Evolutionary conservation across 371 early-diverging fungal species (phyloP), one percentile per base, ranked within the genome.

Genomic region (Actinomucor elegans): DNA sequence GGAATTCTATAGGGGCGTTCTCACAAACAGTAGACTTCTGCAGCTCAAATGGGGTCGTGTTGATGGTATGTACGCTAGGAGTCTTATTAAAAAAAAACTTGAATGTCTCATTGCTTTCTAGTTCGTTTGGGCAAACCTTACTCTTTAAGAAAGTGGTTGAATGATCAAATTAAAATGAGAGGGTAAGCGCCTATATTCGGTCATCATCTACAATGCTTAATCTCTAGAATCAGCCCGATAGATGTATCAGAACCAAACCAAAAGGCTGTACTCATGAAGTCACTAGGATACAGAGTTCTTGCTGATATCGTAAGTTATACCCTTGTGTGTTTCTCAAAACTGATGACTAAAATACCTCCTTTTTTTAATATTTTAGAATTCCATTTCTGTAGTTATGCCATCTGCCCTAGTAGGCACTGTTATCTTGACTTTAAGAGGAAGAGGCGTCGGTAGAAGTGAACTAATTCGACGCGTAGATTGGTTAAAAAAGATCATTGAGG

Each of bases 401-500:
- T 91, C 93, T 2, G 91, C 91, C 5, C 69, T 93, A 32, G 77
- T 93, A 4, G 92, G 91, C 9, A 92, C 94, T 0, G 83, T 91
- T 6, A 75, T 93, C 17, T 57, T 93, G 44, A 93, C 94, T 0
- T 67, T 94, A 21, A 81, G 94, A 64, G 94, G 94, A 17, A 74
- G 93, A 40, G 87, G 94, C 29, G 91, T 94, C 28, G 92, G 93
- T 14, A 79, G 88, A 33, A 83, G 83, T 53, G 94, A 94, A 60
- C 36, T 94, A 11, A 85, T 92, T 54, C 80, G 91, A 20, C 87
- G 90, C 34, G 89, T 94, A 8, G 82, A 87, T 28, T 91, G 92
- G 92, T 62, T 94, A n/a, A 79, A 74, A 23, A 59, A 72, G 4
- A 78, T 86, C 44, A 90, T 93, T 61, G 58, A 73, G 26, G 58